Percentiles rank a stretch among this genome's conserved stretches.
phyloP scores from a whole-genome alignment of 2,329 filamentous ascomycete species.

The Dactylellina parvicollis region DNA sequence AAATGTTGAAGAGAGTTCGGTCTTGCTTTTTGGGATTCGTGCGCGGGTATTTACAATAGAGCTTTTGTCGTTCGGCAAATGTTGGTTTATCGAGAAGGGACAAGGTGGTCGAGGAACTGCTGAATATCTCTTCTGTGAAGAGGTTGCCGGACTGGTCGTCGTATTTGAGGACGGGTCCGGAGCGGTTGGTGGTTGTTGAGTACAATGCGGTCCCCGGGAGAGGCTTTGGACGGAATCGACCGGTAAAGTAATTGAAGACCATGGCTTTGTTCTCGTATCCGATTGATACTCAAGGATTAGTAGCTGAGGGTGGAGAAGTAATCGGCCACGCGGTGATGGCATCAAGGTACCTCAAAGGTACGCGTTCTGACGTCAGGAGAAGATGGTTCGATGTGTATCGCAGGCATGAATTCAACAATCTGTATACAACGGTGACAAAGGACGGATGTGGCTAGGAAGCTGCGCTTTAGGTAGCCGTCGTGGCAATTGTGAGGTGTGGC shows the following conservation, averaged over 20 bases:
- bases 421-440: too few species aligned
- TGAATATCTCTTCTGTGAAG: conserved; percentile 41
- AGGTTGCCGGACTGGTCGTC: conserved; percentile 47
- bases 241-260: conserved; percentile 30
- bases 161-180: conserved; percentile 42
- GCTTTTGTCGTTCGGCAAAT: conserved; percentile 1
- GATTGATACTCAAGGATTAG: neutral
- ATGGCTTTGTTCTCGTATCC: conserved; percentile 3
- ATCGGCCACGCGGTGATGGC: neutral
- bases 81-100: conserved; percentile 32
- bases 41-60: conserved; percentile 36
- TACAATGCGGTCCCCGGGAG: conserved; percentile 45
- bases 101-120: conserved; percentile 5
- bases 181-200: conserved; percentile 37
- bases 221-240: conserved; percentile 47
- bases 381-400: neutral
- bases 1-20: conserved; percentile 39
- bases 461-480: neutral
- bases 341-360: conserved; percentile 40
- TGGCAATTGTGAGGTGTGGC: neutral
- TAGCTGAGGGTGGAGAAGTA: neutral
- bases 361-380: conserved; percentile 17
- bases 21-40: conserved; percentile 41
- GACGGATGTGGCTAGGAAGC: too few species aligned
- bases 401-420: conserved; percentile 20